Base-by-base conservation (phyloP, 352 stramenopile species). In the Peronospora destructor region DNA sequence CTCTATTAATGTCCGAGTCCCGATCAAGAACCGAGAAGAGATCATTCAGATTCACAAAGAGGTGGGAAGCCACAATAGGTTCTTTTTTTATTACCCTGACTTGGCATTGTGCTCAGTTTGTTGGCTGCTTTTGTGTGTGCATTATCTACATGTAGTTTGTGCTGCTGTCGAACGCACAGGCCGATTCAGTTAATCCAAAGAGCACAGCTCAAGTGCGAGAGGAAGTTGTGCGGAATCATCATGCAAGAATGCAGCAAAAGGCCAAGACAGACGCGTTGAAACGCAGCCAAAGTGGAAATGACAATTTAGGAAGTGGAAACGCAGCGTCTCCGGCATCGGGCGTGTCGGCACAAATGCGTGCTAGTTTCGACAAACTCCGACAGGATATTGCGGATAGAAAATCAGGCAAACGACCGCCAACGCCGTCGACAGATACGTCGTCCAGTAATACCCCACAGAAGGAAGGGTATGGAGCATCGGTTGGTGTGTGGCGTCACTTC, bases 41-140 rank as follows among this genome's bases (percentile, higher is more conserved):
- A 89, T 91, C 56, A 88, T 93, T 54, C 76, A 88, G 50, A 85
- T 87, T 45, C 82, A 93, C 66, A 93, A 93, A 71, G 82, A 93
- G 72, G 81, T 92, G 52, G 21, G 57, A 9, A 32, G 28, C 8
- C 28, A 32, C 28, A 32, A 32, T 12, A 2, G 10, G 28, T 2
- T 32, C 28, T 12, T 30, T 50, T 37, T 4, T 26, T 4, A 6
- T 16, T 49, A 12, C 41, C 8, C 29, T 17, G n/a, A 38, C 33
- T 10, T 40, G 7, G 4, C 41, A 36, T 55, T 25, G 40, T 37
- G 16, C 17, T 52, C 8, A 28, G 9, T 38, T 53, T 55, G 25
- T 42, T 33, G 23, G 7, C n/a, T 16, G 10, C 37, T 16, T 41
- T 35, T 35, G n/a, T 41, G 33, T 32, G 6, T 34, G 19, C 45